phyloP scores from a whole-genome alignment of 2,329 filamentous ascomycete genomes.

The Ceratocystis smalleyi region DNA sequence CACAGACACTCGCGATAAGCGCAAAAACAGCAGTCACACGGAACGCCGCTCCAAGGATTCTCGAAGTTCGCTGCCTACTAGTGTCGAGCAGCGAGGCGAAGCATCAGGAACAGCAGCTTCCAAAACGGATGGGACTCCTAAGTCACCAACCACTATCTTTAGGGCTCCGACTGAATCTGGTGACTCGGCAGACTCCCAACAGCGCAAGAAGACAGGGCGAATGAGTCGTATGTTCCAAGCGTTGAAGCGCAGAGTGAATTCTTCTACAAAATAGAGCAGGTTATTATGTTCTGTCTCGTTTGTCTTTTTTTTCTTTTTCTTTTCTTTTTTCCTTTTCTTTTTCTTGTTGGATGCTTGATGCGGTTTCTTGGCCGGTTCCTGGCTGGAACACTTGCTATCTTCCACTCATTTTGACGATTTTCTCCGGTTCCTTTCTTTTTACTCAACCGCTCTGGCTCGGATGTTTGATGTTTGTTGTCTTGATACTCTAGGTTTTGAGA shows the following conservation, averaged over 20 bases:
- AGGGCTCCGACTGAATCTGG: neutral
- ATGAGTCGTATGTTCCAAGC: constrained; percentile 6
- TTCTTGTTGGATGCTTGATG: neutral
- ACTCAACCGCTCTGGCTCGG: neutral
- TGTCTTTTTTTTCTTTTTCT: neutral
- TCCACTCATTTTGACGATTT: neutral
- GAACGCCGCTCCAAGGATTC: constrained; percentile 3
- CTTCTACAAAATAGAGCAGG: neutral
- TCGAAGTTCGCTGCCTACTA: neutral
- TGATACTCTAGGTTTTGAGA: neutral
- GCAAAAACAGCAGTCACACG: constrained; percentile 2
- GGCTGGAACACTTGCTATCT: neutral
- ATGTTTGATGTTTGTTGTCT: neutral
- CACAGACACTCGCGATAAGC: neutral
- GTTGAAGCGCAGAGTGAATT: constrained; percentile 9
- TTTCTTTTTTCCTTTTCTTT: neutral
- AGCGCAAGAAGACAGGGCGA: neutral
- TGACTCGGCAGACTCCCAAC: neutral
- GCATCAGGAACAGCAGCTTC: neutral
- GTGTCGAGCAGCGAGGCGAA: neutral
- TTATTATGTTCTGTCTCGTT: neutral
- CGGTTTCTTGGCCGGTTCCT: neutral
- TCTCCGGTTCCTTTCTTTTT: neutral
- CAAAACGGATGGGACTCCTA: neutral
- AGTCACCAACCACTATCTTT: neutral